Percentiles rank a stretch among this genome's conserved stretches.
These are phyloP conservation scores for Chiua virens DNA, from an alignment of 768 basidiomycete genomes.

Conservation along the genomic window DNA sequence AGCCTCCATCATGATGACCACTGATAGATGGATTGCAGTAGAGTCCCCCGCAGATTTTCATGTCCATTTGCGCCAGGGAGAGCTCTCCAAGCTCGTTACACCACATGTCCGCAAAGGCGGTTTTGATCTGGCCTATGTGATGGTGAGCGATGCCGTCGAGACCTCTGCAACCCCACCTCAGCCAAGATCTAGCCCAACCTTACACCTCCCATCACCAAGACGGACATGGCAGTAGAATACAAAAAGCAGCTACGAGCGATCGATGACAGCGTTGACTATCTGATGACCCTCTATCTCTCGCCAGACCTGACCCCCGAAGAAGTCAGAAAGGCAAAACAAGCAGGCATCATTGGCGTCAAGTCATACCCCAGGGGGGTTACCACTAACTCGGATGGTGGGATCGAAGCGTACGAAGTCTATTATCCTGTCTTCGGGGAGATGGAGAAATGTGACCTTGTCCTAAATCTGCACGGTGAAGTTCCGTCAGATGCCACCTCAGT, in stretches of 20 bases:
- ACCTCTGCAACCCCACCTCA: constrained; percentile 10
- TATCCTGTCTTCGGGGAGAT: constrained; percentile 93
- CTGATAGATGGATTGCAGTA: constrained; percentile 17
- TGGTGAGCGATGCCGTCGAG: constrained; percentile 54
- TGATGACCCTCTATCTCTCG: constrained; percentile 97
- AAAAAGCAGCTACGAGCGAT: constrained; percentile 70
- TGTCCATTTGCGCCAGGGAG: constrained; percentile 92
- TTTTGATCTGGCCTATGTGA: constrained; percentile 90
- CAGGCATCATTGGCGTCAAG: constrained; percentile 89
- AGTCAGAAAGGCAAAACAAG: constrained; percentile 80
- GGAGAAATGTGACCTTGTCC: constrained; percentile 90
- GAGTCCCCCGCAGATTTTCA: constrained; percentile 87
- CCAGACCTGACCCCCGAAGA: constrained; percentile 88
- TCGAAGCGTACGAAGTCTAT: constrained; percentile 92
- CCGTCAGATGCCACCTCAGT: constrained; percentile 75
- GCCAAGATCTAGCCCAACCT: constrained; percentile 75
- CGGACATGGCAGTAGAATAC: constrained; percentile 80
- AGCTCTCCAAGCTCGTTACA: constrained; percentile 77
- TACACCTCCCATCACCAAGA: constrained; percentile 82
- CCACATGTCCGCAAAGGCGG: constrained; percentile 91
- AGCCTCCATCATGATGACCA: constrained; percentile 21
- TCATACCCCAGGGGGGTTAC: constrained; percentile 97
- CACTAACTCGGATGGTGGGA: constrained; percentile 94
- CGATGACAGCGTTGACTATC: constrained; percentile 77
- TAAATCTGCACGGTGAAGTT: constrained; percentile 96